These are phyloP conservation scores for Rhododendron mucronatum DNA, from an alignment of 148 eudicot genomes.

Conservation along the genomic window DNA sequence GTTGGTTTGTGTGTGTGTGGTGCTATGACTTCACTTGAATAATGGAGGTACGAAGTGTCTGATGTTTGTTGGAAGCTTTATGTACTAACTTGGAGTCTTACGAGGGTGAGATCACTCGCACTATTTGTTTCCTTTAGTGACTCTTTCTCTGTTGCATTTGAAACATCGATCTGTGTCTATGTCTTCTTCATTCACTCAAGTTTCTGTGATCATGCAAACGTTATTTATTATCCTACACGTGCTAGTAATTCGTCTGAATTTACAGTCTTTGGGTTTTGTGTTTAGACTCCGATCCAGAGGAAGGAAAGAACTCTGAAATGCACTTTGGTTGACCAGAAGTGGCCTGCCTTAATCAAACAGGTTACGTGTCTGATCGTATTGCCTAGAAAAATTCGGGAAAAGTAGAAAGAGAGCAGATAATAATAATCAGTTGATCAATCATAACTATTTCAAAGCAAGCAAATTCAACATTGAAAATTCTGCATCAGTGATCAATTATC, in stretches of 20 bases:
- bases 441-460: neutral
- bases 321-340: neutral
- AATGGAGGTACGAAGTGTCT: neutral
- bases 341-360: neutral
- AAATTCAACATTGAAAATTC: neutral
- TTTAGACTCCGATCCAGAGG: neutral
- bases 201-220: neutral
- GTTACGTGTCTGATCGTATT: neutral
- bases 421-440: neutral
- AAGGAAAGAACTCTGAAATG: neutral
- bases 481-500: neutral
- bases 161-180: neutral
- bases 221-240: neutral
- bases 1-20: neutral
- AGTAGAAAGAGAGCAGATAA: neutral
- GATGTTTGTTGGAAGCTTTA: neutral
- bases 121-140: neutral
- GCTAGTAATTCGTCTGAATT: neutral
- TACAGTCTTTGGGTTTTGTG: neutral
- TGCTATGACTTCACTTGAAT: neutral
- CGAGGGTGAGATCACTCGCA: neutral
- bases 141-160: neutral
- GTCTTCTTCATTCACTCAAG: neutral
- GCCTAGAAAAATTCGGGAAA: neutral
- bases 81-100: neutral